A percentile compares a stretch with the other conserved stretches of the same genome.
Evolutionary conservation across 176 grass and related monocot species (phyloP).

Genomic region (Musa beccarii): DNA sequence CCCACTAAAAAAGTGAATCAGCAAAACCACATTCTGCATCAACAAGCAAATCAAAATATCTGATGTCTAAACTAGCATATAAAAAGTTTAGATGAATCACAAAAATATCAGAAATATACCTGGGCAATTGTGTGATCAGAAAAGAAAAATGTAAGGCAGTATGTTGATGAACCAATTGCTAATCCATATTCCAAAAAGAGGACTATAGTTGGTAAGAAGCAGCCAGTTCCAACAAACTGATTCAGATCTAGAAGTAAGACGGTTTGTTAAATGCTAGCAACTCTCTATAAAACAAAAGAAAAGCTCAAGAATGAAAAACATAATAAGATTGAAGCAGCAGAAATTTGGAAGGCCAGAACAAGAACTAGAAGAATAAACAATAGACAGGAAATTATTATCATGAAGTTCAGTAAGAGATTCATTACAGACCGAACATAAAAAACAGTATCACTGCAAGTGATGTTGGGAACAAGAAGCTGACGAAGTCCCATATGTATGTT

Average conservation of each 20-base stretch:
- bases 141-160: conserved; percentile 46
- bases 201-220: conserved; percentile 32
- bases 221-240: conserved; percentile 43
- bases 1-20: conserved; percentile 43
- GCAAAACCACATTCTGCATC: conserved; percentile 40
- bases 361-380: neutral
- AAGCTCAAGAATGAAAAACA: neutral
- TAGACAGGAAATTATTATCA: neutral
- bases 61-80: neutral
- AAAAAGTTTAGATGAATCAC: neutral
- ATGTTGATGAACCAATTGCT: conserved; percentile 39
- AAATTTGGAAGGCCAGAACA: neutral
- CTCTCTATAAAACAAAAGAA: neutral
- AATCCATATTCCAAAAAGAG: conserved; percentile 38
- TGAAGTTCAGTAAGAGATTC: conserved; percentile 3
- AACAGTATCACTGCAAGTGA: conserved; percentile 34
- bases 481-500: conserved; percentile 45
- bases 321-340: neutral
- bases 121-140: conserved; percentile 40
- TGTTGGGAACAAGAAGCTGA: conserved; percentile 43
- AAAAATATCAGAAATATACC: conserved; percentile 25
- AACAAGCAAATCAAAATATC: neutral
- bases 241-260: conserved; percentile 20
- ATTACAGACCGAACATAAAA: conserved; percentile 36
- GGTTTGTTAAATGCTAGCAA: neutral